These are phyloP conservation scores for Xylaria longipes DNA, from an alignment of 495 filamentous ascomycete genomes.

Conservation along the genomic window DNA sequence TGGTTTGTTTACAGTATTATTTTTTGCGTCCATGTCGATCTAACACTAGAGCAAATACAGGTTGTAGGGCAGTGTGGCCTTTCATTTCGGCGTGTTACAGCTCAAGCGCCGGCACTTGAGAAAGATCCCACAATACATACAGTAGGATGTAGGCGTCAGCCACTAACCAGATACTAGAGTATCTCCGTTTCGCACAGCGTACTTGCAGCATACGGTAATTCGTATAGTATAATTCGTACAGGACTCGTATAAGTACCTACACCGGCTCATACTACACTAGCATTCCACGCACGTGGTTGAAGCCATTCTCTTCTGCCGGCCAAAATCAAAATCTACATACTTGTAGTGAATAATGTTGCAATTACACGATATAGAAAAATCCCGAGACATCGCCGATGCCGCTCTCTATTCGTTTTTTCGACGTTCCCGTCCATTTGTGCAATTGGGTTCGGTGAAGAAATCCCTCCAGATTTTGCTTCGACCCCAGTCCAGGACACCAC, in stretches of 20 bases:
- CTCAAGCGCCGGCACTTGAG: slow-evolving; percentile 26
- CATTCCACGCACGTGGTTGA: slow-evolving; percentile 23
- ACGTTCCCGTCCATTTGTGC: neutral
- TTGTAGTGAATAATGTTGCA: neutral
- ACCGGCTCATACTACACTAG: slow-evolving; percentile 18
- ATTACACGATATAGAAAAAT: neutral
- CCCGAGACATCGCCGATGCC: slow-evolving; percentile 9
- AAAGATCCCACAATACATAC: slow-evolving; percentile 7
- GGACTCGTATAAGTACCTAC: slow-evolving; percentile 8
- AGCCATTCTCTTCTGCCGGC: slow-evolving; percentile 5
- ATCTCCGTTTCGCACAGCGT: slow-evolving; percentile 27
- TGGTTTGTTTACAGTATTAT: neutral
- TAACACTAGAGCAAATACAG: neutral
- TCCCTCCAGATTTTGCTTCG: neutral
- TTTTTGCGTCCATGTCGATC: neutral
- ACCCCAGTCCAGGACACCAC: neutral
- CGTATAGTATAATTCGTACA: neutral
- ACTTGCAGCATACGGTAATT: slow-evolving; percentile 5
- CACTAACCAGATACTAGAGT: neutral
- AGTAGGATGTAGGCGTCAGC: slow-evolving; percentile 24
- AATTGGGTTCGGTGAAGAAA: neutral
- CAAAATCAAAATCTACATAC: neutral
- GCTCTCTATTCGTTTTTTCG: neutral
- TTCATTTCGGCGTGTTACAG: neutral
- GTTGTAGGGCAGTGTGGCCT: neutral